Evolutionary conservation across 305 asterid genomes (phyloP).

Genomic region (Rubia peregrina): DNA sequence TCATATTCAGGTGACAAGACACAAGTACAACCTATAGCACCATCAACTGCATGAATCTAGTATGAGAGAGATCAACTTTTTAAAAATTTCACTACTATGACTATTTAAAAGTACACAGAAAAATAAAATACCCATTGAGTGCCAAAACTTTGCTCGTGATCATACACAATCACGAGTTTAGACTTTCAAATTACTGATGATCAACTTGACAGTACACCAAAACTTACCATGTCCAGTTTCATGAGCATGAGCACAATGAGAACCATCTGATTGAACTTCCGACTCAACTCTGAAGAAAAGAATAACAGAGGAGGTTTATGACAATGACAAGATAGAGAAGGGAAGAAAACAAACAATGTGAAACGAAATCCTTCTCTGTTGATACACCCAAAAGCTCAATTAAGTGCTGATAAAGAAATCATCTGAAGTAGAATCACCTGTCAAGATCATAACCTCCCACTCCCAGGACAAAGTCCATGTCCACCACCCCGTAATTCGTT

Average conservation of each 20-base stretch:
- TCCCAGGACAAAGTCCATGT: constrained; percentile 93
- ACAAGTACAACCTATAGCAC: not conserved
- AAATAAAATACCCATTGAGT: not conserved
- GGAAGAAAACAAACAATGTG: constrained; percentile 1
- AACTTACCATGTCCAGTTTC: constrained; percentile 51
- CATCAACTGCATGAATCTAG: not conserved
- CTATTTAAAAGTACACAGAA: not conserved
- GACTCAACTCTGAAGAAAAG: constrained; percentile 55
- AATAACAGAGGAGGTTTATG: constrained; percentile 3
- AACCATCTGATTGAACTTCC: constrained; percentile 55
- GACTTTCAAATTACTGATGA: not conserved
- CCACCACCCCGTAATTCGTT: constrained; percentile 68
- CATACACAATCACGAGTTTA: not conserved
- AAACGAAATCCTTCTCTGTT: constrained; percentile 8
- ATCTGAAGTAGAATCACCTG: constrained; percentile 39
- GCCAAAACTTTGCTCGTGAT: not conserved
- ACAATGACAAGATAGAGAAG: constrained; percentile 5
- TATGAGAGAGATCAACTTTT: not conserved
- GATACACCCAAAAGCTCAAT: not conserved
- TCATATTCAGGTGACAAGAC: not conserved
- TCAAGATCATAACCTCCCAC: constrained; percentile 97
- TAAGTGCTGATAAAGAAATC: not conserved
- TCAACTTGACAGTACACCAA: not conserved
- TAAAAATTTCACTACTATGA: not conserved
- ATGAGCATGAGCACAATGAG: constrained; percentile 60